A percentile compares a stretch with the other conserved stretches of the same genome.
Evolutionary conservation across 495 filamentous ascomycete species (phyloP).

Genomic region (Darksidea phi): DNA sequence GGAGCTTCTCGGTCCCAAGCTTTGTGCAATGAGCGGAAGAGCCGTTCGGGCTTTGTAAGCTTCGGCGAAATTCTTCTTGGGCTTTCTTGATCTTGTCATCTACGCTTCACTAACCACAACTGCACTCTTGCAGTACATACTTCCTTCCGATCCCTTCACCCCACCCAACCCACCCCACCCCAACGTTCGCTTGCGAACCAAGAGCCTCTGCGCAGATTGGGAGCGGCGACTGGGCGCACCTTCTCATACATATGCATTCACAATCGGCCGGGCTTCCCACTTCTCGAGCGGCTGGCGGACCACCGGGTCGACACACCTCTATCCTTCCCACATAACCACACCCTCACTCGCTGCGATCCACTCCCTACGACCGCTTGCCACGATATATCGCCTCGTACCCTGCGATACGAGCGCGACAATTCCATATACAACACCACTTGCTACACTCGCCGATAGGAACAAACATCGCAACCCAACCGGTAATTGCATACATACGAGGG

Average conservation of each 20-base stretch:
- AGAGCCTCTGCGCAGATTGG: slow-evolving; percentile 21
- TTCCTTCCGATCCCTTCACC: slow-evolving; percentile 10
- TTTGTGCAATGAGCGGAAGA: neutral
- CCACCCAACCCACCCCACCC: neutral
- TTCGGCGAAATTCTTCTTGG: neutral
- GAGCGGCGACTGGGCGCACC: slow-evolving; percentile 58
- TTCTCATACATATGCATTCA: slow-evolving; percentile 49
- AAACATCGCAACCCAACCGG: neutral
- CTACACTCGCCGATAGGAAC: neutral
- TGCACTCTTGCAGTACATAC: no score
- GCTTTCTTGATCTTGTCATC: no score
- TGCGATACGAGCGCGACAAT: no score
- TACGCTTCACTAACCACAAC: no score
- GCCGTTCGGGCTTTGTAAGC: slow-evolving; percentile 18
- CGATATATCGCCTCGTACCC: neutral
- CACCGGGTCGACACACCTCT: slow-evolving; percentile 6
- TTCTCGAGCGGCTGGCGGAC: slow-evolving; percentile 17
- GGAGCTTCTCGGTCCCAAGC: neutral
- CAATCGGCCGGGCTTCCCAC: slow-evolving; percentile 12
- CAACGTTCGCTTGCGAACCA: slow-evolving; percentile 2
- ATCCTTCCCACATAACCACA: slow-evolving; percentile 26
- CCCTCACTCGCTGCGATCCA: neutral
- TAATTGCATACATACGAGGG: neutral
- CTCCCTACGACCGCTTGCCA: neutral
- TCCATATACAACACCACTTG: neutral